Evolutionary conservation across 306 rosid genomes (phyloP).

Genomic region (Lotus japonicus): DNA sequence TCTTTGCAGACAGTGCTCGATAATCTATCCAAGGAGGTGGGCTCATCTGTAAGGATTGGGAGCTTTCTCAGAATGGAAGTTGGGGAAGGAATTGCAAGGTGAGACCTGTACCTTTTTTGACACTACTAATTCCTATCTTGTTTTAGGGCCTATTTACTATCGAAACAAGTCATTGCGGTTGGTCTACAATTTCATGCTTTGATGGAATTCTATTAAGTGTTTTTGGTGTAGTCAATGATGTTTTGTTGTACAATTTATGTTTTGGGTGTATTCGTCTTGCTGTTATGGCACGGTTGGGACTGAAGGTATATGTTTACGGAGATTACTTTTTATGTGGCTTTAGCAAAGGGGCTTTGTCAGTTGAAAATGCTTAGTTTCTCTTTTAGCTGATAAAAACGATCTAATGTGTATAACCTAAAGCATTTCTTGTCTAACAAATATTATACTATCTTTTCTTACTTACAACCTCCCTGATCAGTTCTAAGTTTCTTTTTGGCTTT

Average conservation of each 20-base stretch:
- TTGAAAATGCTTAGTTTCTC: slow-evolving; percentile 1
- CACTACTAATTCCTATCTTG: background rate
- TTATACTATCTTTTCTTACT: background rate
- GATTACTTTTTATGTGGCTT: background rate
- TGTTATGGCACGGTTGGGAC: background rate
- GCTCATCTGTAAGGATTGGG: slow-evolving; percentile 72
- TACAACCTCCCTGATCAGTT: background rate
- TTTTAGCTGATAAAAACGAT: background rate
- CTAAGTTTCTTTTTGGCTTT: background rate
- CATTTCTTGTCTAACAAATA: background rate
- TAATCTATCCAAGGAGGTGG: slow-evolving; percentile 75
- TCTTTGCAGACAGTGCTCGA: slow-evolving; percentile 51
- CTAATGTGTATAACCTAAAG: background rate
- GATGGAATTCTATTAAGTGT: background rate
- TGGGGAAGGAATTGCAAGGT: slow-evolving; percentile 91
- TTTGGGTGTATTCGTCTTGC: background rate
- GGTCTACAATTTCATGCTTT: background rate
- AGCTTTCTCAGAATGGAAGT: slow-evolving; percentile 87
- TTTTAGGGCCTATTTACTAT: background rate
- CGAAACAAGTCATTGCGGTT: background rate
- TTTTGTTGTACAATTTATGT: background rate
- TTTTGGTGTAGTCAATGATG: background rate
- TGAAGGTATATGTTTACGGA: background rate
- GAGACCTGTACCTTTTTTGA: slow-evolving; percentile 11
- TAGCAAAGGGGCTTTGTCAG: background rate